A percentile compares a stretch with the other conserved stretches of the same genome.
These are phyloP conservation scores for Mollisia scopiformis DNA, from an alignment of 2,329 filamentous ascomycete species.

Conservation along the genomic window DNA sequence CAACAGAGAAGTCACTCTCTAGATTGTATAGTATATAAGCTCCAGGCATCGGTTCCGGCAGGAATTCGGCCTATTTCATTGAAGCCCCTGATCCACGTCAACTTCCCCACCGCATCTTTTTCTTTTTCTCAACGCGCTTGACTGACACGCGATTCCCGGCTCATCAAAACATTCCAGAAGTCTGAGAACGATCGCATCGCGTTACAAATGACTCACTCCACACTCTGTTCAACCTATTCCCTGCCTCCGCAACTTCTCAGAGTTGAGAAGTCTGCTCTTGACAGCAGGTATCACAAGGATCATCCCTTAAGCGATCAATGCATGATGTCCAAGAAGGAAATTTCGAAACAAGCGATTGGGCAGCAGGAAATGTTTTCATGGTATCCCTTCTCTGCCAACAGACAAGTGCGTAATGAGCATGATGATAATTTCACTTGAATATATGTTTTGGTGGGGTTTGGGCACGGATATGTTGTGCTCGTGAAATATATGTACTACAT, in stretches of 20 bases:
- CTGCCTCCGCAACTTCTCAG: neutral
- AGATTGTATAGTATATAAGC: neutral
- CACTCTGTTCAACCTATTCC: neutral
- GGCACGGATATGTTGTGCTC: neutral
- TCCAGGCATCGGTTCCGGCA: neutral
- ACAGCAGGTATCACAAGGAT: constrained; percentile 18
- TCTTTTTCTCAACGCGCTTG: constrained; percentile 6
- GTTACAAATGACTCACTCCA: constrained; percentile 12
- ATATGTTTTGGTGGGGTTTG: constrained; percentile 3
- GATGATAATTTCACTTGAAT: constrained; percentile 4
- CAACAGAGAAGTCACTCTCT: neutral
- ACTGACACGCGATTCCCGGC: neutral
- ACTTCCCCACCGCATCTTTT: neutral
- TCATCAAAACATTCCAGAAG: constrained; percentile 13
- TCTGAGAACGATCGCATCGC: neutral
- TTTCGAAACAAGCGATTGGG: constrained; percentile 8
- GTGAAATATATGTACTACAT: neutral
- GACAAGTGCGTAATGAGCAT: constrained; percentile 1
- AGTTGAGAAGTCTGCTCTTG: constrained; percentile 2
- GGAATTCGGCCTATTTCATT: neutral
- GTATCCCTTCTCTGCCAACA: neutral
- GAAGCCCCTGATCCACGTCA: neutral
- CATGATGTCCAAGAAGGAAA: constrained; percentile 10
- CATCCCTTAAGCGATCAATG: constrained; percentile 13
- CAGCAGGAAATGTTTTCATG: neutral